Conservation (phyloP, 129 eudicot species). For the Chrysanthemum lavandulifolium region DNA sequence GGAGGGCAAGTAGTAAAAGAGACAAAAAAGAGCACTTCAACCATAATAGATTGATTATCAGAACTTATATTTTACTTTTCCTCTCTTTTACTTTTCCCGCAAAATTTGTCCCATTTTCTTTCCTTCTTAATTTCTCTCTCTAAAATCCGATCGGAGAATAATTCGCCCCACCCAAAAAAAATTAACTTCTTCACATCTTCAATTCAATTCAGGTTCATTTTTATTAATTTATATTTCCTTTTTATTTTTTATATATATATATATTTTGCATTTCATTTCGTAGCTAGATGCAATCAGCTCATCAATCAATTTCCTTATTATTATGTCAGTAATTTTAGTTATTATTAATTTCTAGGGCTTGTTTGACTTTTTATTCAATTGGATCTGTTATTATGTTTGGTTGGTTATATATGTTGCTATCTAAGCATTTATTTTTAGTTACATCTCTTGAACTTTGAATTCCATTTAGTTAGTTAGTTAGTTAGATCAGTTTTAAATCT, state of each 20-base stretch:
- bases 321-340: neutral
- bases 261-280: neutral
- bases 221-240: neutral
- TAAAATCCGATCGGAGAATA: slow-evolving; percentile 28
- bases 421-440: neutral
- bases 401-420: neutral
- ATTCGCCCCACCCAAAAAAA: neutral
- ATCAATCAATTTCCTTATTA: neutral
- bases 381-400: slow-evolving; percentile 16
- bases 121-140: neutral
- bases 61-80: too few relatives aligned
- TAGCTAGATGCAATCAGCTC: slow-evolving; percentile 28
- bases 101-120: slow-evolving; percentile 34
- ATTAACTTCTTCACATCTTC: slow-evolving; percentile 15
- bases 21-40: too few relatives aligned
- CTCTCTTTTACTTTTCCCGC: slow-evolving; percentile 61
- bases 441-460: too few relatives aligned
- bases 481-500: neutral
- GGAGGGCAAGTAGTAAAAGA: too few relatives aligned
- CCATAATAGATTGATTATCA: too few relatives aligned
- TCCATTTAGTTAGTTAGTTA: neutral
- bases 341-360: slow-evolving; percentile 26
- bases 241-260: too few relatives aligned
- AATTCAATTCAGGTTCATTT: slow-evolving; percentile 26
- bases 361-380: slow-evolving; percentile 26